These are phyloP conservation scores for Coffea humblotiana DNA, from an alignment of 305 asterid genomes.

Conservation along the genomic window DNA sequence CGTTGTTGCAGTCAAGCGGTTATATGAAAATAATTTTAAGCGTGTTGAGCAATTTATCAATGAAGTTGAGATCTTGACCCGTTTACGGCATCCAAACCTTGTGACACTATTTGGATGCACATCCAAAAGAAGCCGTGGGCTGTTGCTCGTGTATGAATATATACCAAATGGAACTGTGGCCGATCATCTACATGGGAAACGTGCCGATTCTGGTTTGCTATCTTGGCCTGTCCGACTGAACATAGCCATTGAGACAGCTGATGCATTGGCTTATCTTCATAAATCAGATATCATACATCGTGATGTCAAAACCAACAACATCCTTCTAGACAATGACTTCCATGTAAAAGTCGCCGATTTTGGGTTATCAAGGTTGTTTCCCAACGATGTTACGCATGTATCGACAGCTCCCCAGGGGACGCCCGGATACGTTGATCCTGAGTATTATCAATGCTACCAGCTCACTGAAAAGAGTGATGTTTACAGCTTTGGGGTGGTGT, in stretches of 20 bases:
- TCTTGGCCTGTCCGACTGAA: conserved; percentile 80
- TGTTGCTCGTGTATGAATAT: conserved; percentile 75
- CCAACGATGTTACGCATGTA: conserved; percentile 69
- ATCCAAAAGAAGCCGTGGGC: conserved; percentile 71
- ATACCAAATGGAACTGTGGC: conserved; percentile 86
- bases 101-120: conserved; percentile 82
- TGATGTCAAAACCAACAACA: conserved; percentile 82
- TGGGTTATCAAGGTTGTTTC: conserved; percentile 79
- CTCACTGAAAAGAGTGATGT: conserved; percentile 90
- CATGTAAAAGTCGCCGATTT: conserved; percentile 93
- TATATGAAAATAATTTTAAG: conserved; percentile 81
- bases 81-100: conserved; percentile 65
- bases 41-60: conserved; percentile 88
- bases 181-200: conserved; percentile 79
- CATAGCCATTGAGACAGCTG: conserved; percentile 81
- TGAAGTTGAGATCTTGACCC: conserved; percentile 73
- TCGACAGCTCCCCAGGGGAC: conserved; percentile 99
- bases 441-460: conserved; percentile 80
- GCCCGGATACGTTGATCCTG: conserved; percentile 93
- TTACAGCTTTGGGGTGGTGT: conserved; percentile 74
- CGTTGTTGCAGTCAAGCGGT: conserved; percentile 72
- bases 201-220: conserved; percentile 59
- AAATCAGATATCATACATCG: conserved; percentile 68
- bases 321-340: conserved; percentile 79
- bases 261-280: conserved; percentile 73